A percentile compares a stretch with the other conserved stretches of the same genome.
phyloP scores from a whole-genome alignment of 495 filamentous ascomycete genomes.

The Penicillium steckii region DNA sequence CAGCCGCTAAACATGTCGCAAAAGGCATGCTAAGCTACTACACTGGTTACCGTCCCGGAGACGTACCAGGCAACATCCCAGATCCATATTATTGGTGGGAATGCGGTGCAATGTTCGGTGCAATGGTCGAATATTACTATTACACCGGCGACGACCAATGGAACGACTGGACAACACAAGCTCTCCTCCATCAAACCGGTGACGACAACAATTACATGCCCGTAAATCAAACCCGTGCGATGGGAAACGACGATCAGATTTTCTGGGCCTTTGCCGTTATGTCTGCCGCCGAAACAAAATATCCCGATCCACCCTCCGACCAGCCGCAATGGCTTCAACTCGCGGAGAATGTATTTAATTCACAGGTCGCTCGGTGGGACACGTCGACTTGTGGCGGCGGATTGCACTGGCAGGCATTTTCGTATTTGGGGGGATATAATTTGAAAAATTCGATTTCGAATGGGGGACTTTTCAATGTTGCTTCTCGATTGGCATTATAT shows the following conservation, averaged over 20 bases:
- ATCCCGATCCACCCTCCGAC: slow-evolving; percentile 53
- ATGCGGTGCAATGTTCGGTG: slow-evolving; percentile 71
- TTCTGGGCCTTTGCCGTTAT: slow-evolving; percentile 87
- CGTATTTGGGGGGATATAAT: slow-evolving; percentile 71
- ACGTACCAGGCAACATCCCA: slow-evolving; percentile 69
- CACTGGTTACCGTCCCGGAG: slow-evolving; percentile 69
- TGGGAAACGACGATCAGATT: slow-evolving; percentile 82
- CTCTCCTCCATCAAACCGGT: slow-evolving; percentile 68
- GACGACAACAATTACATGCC: slow-evolving; percentile 73
- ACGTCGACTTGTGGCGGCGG: slow-evolving; percentile 64
- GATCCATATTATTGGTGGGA: slow-evolving; percentile 86
- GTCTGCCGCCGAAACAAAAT: slow-evolving; percentile 76
- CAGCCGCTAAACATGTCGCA: slow-evolving; percentile 39
- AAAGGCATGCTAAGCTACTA: slow-evolving; percentile 59
- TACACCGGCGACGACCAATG: slow-evolving; percentile 75
- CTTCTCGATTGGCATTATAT: slow-evolving; percentile 71
- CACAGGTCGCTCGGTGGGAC: slow-evolving; percentile 72
- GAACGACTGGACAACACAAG: slow-evolving; percentile 67
- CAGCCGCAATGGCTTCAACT: slow-evolving; percentile 74
- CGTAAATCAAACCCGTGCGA: slow-evolving; percentile 70
- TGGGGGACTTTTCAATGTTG: slow-evolving; percentile 77
- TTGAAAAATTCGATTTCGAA: slow-evolving; percentile 84
- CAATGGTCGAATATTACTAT: slow-evolving; percentile 80
- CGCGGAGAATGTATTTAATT: slow-evolving; percentile 78
- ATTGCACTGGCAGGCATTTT: slow-evolving; percentile 84